Percentiles rank a stretch among this genome's conserved stretches.
phyloP scores from a whole-genome alignment of 2,329 filamentous ascomycete genomes.

The Talaromyces sp. region DNA sequence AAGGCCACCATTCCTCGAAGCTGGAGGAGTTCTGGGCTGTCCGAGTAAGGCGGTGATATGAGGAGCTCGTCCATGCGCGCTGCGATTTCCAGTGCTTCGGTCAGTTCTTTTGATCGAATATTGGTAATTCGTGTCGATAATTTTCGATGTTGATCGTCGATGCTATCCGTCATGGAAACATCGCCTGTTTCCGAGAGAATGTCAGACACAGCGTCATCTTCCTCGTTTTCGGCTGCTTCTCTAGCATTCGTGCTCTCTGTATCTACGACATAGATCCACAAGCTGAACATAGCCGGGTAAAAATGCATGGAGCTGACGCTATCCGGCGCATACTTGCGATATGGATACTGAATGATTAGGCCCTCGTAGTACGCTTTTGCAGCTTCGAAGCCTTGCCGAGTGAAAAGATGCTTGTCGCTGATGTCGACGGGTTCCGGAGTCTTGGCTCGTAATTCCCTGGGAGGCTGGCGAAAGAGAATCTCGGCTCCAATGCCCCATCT shows the following conservation, averaged over 20 bases:
- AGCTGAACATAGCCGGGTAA: constrained; percentile 71
- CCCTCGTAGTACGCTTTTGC: constrained; percentile 68
- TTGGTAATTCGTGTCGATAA: constrained; percentile 22
- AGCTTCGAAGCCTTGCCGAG: constrained; percentile 47
- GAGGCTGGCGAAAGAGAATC: constrained; percentile 58
- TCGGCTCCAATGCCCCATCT: constrained; percentile 84
- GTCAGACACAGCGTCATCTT: constrained; percentile 17
- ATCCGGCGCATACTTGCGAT: constrained; percentile 55
- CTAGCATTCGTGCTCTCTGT: constrained; percentile 50
- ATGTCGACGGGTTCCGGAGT: background rate
- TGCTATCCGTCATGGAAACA: constrained; percentile 15
- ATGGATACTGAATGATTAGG: constrained; percentile 70
- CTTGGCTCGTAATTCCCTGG: background rate
- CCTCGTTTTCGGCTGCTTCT: constrained; percentile 27
- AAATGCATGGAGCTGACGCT: constrained; percentile 66
- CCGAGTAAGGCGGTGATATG: constrained; percentile 63
- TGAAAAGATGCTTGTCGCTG: constrained; percentile 30
- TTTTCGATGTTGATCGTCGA: constrained; percentile 29
- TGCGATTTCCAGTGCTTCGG: constrained; percentile 57
- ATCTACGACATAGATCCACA: constrained; percentile 73
- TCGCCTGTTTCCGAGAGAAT: constrained; percentile 26
- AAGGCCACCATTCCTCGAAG: constrained; percentile 68
- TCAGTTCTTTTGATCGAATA: constrained; percentile 49
- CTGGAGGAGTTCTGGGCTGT: constrained; percentile 60
- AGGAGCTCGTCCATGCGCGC: constrained; percentile 66